Evolutionary conservation across 1,284 basidiomycete genomes (phyloP).

Genomic region (Meira nashicola): DNA sequence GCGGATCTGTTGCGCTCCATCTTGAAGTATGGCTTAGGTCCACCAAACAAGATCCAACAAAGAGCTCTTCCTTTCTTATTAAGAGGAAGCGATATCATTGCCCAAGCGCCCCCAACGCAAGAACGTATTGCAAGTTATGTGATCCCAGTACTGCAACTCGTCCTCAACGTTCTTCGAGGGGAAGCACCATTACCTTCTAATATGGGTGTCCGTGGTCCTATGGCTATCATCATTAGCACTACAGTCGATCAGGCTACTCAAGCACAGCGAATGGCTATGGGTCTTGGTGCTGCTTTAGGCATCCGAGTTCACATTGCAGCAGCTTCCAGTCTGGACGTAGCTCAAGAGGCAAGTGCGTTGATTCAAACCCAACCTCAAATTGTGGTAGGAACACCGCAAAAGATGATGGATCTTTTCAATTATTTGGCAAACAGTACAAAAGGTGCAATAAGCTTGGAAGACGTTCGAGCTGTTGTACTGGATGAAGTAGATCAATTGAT

Average conservation of each 20-base stretch:
- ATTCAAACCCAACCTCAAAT: constrained; percentile 65
- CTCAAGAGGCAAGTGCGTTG: constrained; percentile 31
- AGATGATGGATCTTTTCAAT: constrained; percentile 83
- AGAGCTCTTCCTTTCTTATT: constrained; percentile 90
- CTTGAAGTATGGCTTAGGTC: constrained; percentile 90
- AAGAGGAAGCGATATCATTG: constrained; percentile 89
- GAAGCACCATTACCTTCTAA: constrained; percentile 15
- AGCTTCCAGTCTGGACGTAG: constrained; percentile 29
- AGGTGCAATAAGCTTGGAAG: constrained; percentile 59
- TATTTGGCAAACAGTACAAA: constrained; percentile 60
- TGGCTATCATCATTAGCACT: constrained; percentile 72
- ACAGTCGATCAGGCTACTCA: constrained; percentile 98
- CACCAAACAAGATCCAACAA: constrained; percentile 97
- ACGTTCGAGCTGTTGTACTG: constrained; percentile 84
- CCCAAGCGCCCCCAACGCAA: constrained; percentile 95
- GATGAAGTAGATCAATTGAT: constrained; percentile 98
- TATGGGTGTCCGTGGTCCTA: constrained; percentile 64
- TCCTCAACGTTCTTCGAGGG: constrained; percentile 34
- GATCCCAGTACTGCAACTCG: constrained; percentile 43
- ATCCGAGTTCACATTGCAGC: constrained; percentile 42
- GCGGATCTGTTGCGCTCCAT: constrained; percentile 82
- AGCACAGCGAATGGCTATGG: constrained; percentile 92
- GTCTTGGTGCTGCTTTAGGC: constrained; percentile 70
- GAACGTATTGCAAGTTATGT: constrained; percentile 91
- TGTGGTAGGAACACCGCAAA: constrained; percentile 93